These are phyloP conservation scores for Mycena crocata DNA, from an alignment of 768 basidiomycete genomes.

Conservation along the genomic window DNA sequence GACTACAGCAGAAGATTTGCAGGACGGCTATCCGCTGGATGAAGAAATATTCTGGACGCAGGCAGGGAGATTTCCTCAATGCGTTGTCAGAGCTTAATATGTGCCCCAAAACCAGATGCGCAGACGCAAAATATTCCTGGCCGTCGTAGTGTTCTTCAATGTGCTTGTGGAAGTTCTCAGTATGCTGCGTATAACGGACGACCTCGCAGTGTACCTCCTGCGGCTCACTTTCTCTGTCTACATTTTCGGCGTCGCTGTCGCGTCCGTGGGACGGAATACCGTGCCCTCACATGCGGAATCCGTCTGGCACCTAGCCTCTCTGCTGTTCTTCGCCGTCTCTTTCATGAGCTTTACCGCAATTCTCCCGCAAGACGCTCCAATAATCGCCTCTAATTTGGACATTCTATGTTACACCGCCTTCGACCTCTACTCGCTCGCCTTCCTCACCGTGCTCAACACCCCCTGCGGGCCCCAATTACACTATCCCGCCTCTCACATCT, in stretches of 20 bases:
- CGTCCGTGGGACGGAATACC: constrained; percentile 61
- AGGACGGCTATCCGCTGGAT: constrained; percentile 74
- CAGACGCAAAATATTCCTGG: constrained; percentile 64
- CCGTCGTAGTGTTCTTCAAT: constrained; percentile 56
- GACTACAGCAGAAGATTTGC: constrained; percentile 70
- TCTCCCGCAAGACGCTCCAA: constrained; percentile 55
- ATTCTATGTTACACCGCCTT: constrained; percentile 65
- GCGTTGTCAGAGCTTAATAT: neutral
- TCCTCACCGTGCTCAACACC: constrained; percentile 57
- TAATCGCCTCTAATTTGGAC: constrained; percentile 15
- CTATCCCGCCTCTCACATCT: constrained; percentile 76
- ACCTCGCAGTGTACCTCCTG: constrained; percentile 50
- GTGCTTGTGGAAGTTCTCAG: constrained; percentile 62
- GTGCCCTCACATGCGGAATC: constrained; percentile 57
- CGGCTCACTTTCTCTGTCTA: constrained; percentile 70
- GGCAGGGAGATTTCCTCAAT: constrained; percentile 45
- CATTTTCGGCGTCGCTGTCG: constrained; percentile 60
- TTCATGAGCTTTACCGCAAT: constrained; percentile 63
- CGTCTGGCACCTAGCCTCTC: constrained; percentile 68
- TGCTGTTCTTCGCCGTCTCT: constrained; percentile 62
- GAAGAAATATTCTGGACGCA: constrained; percentile 68
- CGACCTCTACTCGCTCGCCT: constrained; percentile 58
- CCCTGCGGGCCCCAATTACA: constrained; percentile 81
- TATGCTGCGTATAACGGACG: constrained; percentile 68
- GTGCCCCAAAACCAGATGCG: constrained; percentile 62